Evolutionary conservation across 1,284 basidiomycete species (phyloP).

Genomic region (Apiotrichum brassicae): DNA sequence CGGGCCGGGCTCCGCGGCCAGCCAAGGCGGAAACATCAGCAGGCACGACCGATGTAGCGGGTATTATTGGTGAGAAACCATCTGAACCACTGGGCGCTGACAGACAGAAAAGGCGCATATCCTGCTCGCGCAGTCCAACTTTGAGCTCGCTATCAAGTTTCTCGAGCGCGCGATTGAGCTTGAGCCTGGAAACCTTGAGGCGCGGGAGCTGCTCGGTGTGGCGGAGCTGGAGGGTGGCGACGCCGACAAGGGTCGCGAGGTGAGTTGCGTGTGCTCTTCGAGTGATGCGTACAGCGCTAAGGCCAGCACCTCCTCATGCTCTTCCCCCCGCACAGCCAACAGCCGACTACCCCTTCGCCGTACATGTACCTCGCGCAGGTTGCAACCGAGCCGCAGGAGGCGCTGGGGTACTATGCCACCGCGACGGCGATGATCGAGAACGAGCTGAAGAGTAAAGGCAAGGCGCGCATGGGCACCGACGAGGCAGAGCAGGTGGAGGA

Average conservation of each 20-base stretch:
- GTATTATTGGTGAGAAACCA: constrained; percentile 25
- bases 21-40: constrained; percentile 5
- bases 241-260: constrained; percentile 64
- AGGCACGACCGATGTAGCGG: constrained; percentile 16
- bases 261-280: constrained; percentile 43
- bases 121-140: constrained; percentile 74
- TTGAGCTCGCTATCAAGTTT: constrained; percentile 70
- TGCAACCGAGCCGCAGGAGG: constrained; percentile 61
- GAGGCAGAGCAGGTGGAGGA: constrained; percentile 56
- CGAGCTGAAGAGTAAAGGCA: constrained; percentile 50
- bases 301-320: constrained; percentile 49
- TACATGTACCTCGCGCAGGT: constrained; percentile 88
- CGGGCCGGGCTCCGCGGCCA: constrained; percentile 1
- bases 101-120: constrained; percentile 55
- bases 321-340: constrained; percentile 54
- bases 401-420: constrained; percentile 71
- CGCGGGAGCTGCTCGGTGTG: constrained; percentile 72
- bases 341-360: constrained; percentile 63
- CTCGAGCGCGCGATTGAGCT: constrained; percentile 62
- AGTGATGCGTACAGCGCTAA: not conserved
- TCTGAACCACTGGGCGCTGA: not conserved
- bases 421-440: constrained; percentile 68
- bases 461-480: constrained; percentile 52
- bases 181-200: constrained; percentile 61
- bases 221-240: constrained; percentile 71